phyloP scores from a whole-genome alignment of 2,329 filamentous ascomycete genomes.

The Venturia carpophila region DNA sequence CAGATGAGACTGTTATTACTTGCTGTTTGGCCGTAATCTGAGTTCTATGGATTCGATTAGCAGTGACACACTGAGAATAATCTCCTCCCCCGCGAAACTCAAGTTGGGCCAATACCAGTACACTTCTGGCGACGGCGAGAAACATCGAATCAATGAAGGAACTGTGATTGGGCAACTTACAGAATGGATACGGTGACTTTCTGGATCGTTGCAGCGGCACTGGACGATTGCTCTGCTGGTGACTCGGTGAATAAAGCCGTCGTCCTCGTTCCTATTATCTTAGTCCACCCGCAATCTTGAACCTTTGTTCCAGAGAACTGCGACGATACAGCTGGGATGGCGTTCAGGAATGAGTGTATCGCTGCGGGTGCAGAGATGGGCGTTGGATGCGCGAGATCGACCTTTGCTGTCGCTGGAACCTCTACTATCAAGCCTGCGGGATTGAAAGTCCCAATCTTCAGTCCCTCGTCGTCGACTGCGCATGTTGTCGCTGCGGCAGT shows the following conservation, averaged over 20 bases:
- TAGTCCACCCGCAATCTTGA: constrained; percentile 9
- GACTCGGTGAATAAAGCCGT: background rate
- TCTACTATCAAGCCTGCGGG: constrained; percentile 6
- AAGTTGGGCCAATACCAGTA: too few relatives aligned
- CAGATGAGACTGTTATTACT: background rate
- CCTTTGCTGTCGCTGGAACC: background rate
- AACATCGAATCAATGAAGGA: too few relatives aligned
- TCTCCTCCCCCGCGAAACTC: background rate
- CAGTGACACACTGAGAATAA: background rate
- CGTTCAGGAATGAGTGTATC: constrained; percentile 9
- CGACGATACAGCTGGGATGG: constrained; percentile 9
- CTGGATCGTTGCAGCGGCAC: background rate
- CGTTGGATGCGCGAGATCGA: background rate
- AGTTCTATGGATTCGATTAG: background rate
- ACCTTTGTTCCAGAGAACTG: constrained; percentile 15
- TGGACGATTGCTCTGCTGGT: background rate
- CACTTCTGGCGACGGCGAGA: too few relatives aligned
- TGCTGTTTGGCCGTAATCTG: background rate
- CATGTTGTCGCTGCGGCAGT: background rate
- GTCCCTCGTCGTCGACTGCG: background rate
- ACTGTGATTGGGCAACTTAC: background rate
- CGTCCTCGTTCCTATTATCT: background rate
- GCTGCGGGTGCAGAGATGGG: constrained; percentile 11
- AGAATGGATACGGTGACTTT: constrained; percentile 15
- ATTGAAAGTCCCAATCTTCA: background rate